Evolutionary conservation across 768 basidiomycete species (phyloP).

Genomic region (Peribolospora kevripleyi): DNA sequence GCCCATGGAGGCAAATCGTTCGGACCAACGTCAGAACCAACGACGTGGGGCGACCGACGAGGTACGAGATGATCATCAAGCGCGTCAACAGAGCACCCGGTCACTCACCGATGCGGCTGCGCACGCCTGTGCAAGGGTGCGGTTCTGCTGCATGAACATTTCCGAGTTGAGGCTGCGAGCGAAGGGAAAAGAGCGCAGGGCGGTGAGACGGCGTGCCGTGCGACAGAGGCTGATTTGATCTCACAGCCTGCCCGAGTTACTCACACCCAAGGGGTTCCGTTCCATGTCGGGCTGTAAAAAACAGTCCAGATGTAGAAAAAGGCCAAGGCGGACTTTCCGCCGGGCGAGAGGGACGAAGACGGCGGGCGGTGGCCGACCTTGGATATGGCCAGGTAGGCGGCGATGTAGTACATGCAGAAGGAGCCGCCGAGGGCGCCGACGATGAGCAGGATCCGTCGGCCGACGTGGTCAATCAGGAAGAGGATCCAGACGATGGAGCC

Average conservation of each 20-base stretch:
- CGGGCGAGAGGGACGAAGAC: slow-evolving; percentile 6
- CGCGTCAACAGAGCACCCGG: too few species aligned
- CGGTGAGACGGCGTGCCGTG: too few species aligned
- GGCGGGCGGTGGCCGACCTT: slow-evolving; percentile 20
- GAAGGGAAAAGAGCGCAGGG: too few species aligned
- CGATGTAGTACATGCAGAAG: slow-evolving; percentile 27
- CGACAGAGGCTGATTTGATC: too few species aligned
- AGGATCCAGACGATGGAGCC: slow-evolving; percentile 21
- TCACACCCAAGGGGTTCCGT: slow-evolving; percentile 25
- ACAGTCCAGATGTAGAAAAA: slow-evolving; percentile 11
- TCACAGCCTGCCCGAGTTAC: too few species aligned
- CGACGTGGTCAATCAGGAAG: slow-evolving; percentile 23
- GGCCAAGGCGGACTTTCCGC: background rate
- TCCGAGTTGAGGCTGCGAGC: too few species aligned
- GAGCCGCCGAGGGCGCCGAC: slow-evolving; percentile 24
- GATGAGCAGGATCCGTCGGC: slow-evolving; percentile 22
- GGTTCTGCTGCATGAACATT: too few species aligned
- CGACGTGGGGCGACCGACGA: background rate
- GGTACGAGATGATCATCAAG: background rate
- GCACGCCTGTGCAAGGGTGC: too few species aligned
- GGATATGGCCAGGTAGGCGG: slow-evolving; percentile 20
- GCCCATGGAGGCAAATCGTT: background rate
- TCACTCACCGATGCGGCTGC: too few species aligned
- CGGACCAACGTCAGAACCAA: slow-evolving; percentile 11
- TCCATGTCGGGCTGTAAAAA: slow-evolving; percentile 25